Evolutionary conservation across 345 rosid genomes (phyloP).

Genomic region (Ceriops zippeliana): DNA sequence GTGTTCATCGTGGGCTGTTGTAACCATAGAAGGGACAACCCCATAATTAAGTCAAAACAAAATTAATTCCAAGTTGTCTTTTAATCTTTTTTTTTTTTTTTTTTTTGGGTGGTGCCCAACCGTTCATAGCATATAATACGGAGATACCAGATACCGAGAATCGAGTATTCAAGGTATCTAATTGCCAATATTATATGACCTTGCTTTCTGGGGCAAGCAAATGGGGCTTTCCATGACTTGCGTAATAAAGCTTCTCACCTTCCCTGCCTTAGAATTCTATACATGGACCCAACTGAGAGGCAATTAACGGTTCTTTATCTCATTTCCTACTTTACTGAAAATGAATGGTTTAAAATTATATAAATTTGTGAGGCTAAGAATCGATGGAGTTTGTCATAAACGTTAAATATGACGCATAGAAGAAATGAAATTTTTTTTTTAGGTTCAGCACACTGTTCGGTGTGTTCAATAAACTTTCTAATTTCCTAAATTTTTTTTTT

Average conservation of each 20-base stretch:
- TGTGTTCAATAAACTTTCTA: too few relatives aligned
- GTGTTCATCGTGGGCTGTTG: neutral
- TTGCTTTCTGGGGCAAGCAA: neutral
- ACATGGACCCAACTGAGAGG: neutral
- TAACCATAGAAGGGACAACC: neutral
- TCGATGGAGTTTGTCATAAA: too few relatives aligned
- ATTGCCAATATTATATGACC: neutral
- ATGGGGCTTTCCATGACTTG: neutral
- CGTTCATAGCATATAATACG: too few relatives aligned
- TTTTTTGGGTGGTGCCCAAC: too few relatives aligned
- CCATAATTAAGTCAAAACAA: neutral
- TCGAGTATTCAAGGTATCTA: constrained; percentile 1
- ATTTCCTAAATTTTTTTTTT: too few relatives aligned
- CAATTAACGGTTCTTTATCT: neutral
- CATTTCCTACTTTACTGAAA: neutral
- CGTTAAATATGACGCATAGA: too few relatives aligned
- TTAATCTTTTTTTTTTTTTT: neutral
- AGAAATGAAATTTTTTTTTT: too few relatives aligned
- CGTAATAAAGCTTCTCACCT: neutral
- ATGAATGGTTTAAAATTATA: too few relatives aligned
- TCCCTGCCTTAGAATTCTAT: neutral
- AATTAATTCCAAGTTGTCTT: neutral
- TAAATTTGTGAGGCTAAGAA: too few relatives aligned
- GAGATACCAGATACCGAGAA: neutral
- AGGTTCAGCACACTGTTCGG: too few relatives aligned